A percentile compares a stretch with the other conserved stretches of the same genome.
Evolutionary conservation across 345 rosid species (phyloP).

Genomic region (Pseudoturritis turrita): DNA sequence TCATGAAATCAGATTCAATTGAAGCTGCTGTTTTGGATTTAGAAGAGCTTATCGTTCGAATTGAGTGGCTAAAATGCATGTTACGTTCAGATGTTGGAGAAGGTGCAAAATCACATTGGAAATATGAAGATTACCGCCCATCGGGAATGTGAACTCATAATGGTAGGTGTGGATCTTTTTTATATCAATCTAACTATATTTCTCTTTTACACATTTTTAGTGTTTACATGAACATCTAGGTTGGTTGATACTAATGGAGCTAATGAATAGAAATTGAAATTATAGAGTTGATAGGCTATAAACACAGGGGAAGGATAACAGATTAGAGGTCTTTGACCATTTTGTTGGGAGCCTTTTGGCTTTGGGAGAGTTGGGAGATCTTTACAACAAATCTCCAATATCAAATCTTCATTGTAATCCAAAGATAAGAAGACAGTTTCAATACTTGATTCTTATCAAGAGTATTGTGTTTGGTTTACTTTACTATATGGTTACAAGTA

Average conservation of each 20-base stretch:
- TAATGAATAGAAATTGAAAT: neutral
- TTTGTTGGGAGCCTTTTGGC: no score
- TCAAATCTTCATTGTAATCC: no score
- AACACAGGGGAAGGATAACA: no score
- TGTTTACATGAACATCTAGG: neutral
- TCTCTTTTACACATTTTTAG: neutral
- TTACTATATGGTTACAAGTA: no score
- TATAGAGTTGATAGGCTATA: neutral
- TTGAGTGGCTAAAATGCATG: slow-evolving; percentile 49
- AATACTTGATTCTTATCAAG: no score
- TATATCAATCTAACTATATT: neutral
- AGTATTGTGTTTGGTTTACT: no score
- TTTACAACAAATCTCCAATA: no score
- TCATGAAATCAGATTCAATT: slow-evolving; percentile 36
- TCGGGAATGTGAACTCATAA: slow-evolving; percentile 21
- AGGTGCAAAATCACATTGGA: slow-evolving; percentile 33
- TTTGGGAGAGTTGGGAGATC: no score
- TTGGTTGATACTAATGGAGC: neutral
- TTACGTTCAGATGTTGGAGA: slow-evolving; percentile 24
- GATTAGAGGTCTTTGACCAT: no score
- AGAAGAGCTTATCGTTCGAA: slow-evolving; percentile 54
- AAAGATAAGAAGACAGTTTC: no score
- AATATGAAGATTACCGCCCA: slow-evolving; percentile 40
- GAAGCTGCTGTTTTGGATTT: slow-evolving; percentile 61
- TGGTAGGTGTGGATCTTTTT: neutral